These are phyloP conservation scores for Aspergillus vadensis DNA, from an alignment of 2,329 filamentous ascomycete species.

Conservation along the genomic window DNA sequence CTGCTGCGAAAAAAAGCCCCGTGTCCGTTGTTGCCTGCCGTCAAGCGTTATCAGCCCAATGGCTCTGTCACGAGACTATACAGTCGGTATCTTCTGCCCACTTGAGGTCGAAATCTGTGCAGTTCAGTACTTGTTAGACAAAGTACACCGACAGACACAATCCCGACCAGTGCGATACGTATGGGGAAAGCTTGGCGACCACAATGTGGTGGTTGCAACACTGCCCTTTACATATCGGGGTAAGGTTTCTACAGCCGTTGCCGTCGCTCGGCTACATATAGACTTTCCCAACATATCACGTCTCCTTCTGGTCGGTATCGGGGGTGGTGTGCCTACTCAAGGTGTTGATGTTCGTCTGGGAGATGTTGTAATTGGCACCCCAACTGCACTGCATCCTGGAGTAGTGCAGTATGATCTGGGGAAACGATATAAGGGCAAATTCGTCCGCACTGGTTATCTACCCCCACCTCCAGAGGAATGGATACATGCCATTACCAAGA, in stretches of 20 bases:
- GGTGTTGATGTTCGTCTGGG: background rate
- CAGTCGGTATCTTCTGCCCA: background rate
- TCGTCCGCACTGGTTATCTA: background rate
- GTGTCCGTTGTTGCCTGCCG: too few relatives aligned
- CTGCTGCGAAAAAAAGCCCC: too few relatives aligned
- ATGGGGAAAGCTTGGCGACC: background rate
- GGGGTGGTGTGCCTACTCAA: background rate
- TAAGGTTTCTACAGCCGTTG: background rate
- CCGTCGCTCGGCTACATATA: background rate
- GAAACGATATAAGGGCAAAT: background rate
- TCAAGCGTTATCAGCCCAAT: background rate
- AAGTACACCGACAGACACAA: background rate
- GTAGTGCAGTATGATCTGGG: conserved; percentile 13
- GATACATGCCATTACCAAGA: background rate
- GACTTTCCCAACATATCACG: background rate
- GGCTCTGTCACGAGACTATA: background rate
- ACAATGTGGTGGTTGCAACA: background rate
- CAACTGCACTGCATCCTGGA: background rate
- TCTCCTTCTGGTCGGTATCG: conserved; percentile 8
- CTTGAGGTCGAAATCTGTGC: background rate
- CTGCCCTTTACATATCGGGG: background rate
- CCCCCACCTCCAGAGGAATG: background rate
- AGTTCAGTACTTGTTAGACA: background rate
- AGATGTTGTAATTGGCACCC: conserved; percentile 5
- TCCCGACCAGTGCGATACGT: background rate